These are phyloP conservation scores for Primulina tabacum DNA, from an alignment of 257 asterid genomes.

Conservation along the genomic window DNA sequence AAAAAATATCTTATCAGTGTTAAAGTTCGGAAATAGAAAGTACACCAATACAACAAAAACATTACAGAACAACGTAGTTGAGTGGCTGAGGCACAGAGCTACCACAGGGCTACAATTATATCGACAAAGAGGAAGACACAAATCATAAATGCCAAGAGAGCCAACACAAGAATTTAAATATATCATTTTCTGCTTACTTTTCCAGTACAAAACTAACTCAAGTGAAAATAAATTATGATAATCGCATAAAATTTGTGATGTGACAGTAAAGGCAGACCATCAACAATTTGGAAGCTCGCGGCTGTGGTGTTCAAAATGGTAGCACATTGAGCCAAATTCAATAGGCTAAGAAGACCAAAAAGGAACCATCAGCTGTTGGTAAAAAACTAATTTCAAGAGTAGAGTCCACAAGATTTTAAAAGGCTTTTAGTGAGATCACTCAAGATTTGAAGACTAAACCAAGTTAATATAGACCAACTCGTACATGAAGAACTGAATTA, in stretches of 20 bases:
- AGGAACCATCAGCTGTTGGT: no score
- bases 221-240: neutral
- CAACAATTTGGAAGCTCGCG: no score
- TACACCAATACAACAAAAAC: neutral
- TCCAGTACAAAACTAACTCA: neutral
- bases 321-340: no score
- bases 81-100: slow-evolving; percentile 1
- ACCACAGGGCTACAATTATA: slow-evolving; percentile 6
- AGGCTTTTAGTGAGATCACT: no score
- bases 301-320: no score
- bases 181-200: neutral
- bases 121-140: neutral
- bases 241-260: neutral
- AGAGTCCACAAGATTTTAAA: no score
- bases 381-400: no score
- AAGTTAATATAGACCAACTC: no score
- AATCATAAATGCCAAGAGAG: neutral
- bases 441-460: no score
- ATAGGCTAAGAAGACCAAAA: neutral
- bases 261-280: neutral
- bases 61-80: neutral
- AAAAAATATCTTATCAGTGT: neutral
- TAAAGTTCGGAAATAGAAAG: slow-evolving; percentile 4
- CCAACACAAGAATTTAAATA: neutral
- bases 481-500: no score